A percentile compares a stretch with the other conserved stretches of the same genome.
phyloP scores from a whole-genome alignment of 1,139 yeast genomes.

The Wickerhamiella infanticola region DNA sequence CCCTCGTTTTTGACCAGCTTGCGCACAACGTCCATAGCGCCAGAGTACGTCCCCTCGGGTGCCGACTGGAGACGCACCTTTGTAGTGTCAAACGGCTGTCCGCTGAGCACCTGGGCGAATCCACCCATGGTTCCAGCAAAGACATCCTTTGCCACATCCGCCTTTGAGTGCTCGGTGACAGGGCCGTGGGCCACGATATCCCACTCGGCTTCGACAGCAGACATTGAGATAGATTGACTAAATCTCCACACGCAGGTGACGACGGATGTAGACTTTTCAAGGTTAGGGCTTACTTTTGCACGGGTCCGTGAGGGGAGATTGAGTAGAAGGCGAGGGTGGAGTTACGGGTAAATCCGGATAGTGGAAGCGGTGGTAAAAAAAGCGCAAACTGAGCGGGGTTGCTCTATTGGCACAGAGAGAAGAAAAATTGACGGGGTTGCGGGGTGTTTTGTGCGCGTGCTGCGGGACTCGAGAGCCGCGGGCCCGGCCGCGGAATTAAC shows the following conservation, averaged over 20 bases:
- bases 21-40: conserved; percentile 63
- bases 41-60: conserved; percentile 52
- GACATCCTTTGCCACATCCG: conserved; percentile 61
- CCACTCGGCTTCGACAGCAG: conserved; percentile 17
- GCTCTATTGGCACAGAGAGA: no score
- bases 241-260: neutral
- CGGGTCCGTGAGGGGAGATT: no score
- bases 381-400: no score
- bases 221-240: conserved; percentile 13
- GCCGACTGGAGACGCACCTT: conserved; percentile 85
- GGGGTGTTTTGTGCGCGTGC: no score
- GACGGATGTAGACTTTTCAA: no score
- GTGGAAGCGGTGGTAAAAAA: no score
- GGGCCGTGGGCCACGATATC: conserved; percentile 23
- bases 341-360: no score
- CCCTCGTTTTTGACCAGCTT: conserved; percentile 64
- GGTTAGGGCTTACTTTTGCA: no score
- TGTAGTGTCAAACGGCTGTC: conserved; percentile 92
- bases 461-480: no score
- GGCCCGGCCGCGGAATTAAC: no score
- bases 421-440: no score
- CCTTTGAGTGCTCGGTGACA: conserved; percentile 16
- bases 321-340: no score
- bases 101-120: conserved; percentile 79
- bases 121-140: conserved; percentile 91